phyloP scores from a whole-genome alignment of 225 moss, liverwort and hornwort genomes.

The Climacium dendroides region DNA sequence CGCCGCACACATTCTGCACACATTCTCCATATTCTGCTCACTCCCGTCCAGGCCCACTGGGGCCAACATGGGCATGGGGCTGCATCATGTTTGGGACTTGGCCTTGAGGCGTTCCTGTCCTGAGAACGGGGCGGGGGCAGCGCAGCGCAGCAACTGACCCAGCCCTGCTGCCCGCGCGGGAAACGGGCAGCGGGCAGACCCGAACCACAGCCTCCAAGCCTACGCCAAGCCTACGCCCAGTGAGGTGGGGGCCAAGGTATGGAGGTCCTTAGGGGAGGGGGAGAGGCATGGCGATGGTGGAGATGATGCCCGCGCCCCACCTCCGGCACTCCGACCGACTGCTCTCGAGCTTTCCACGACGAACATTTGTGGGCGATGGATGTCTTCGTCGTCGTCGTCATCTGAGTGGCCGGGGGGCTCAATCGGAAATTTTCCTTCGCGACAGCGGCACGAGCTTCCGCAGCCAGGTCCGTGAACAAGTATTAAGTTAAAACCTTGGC shows the following conservation, averaged over 20 bases:
- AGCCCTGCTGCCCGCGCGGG: not conserved
- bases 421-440: not conserved
- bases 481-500: constrained; percentile 6
- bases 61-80: not conserved
- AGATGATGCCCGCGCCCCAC: not conserved
- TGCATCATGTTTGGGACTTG: not conserved
- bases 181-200: not conserved
- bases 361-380: not conserved
- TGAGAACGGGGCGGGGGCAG: not conserved
- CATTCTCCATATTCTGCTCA: constrained; percentile 5
- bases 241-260: not conserved
- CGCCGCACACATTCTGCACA: constrained; percentile 9
- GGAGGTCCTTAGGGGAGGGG: not conserved
- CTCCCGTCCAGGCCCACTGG: not conserved
- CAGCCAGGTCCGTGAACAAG: not conserved
- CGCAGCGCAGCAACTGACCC: not conserved
- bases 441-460: not conserved
- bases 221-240: not conserved
- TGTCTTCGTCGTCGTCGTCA: not conserved
- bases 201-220: not conserved
- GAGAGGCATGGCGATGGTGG: not conserved
- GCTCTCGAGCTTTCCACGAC: not conserved
- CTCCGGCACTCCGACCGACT: constrained; percentile 6
- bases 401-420: not conserved
- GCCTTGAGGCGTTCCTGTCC: not conserved